Conservation (phyloP, 495 filamentous ascomycete genomes). For the Aspergillus sclerotiicarbonarius region DNA sequence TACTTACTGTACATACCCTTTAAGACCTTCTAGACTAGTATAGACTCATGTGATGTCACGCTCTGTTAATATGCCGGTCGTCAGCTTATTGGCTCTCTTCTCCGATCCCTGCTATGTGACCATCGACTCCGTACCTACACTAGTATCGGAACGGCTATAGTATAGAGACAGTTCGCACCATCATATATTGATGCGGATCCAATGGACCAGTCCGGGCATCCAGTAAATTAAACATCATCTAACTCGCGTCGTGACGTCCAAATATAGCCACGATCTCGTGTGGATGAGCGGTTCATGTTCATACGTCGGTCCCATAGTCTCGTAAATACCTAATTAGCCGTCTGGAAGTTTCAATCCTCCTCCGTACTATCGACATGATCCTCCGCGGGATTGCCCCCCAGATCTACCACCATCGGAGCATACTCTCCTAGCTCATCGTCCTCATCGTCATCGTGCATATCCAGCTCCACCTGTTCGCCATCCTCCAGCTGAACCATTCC, state of each 20-base stretch:
- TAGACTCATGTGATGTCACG: neutral
- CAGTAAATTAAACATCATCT: too few species aligned
- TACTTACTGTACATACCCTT: neutral
- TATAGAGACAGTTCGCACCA: too few species aligned
- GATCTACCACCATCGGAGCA: slow-evolving; percentile 76
- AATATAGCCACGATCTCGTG: too few species aligned
- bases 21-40: neutral
- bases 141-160: too few species aligned
- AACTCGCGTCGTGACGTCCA: too few species aligned
- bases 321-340: neutral
- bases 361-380: neutral
- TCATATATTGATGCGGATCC: too few species aligned
- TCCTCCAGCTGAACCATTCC: slow-evolving; percentile 73
- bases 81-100: too few species aligned
- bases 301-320: neutral
- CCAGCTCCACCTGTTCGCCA: slow-evolving; percentile 75
- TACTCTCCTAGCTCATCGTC: slow-evolving; percentile 87
- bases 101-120: too few species aligned
- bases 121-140: too few species aligned
- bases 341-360: neutral
- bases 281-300: neutral
- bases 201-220: too few species aligned
- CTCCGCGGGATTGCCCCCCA: slow-evolving; percentile 26
- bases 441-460: slow-evolving; percentile 69
- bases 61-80: neutral